These are phyloP conservation scores for Phaseolus lunatus DNA, from an alignment of 306 rosid species.

Conservation along the genomic window DNA sequence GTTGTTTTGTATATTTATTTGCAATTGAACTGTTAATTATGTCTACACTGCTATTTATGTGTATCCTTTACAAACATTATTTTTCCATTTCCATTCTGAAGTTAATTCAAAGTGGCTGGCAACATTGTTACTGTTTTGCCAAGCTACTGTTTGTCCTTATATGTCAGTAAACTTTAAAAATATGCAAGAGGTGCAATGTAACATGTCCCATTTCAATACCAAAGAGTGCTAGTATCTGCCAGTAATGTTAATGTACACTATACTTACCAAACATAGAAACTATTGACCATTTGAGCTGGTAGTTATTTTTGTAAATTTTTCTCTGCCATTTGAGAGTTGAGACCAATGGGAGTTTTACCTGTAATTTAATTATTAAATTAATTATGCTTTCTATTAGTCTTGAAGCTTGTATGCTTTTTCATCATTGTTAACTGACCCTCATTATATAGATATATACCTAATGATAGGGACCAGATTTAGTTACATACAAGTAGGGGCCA, in stretches of 20 bases:
- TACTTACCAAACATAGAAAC: not conserved
- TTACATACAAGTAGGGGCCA: too few species aligned
- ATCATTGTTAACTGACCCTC: not conserved
- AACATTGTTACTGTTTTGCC: constrained; percentile 26
- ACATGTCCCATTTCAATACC: constrained; percentile 10
- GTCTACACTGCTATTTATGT: not conserved
- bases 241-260: not conserved
- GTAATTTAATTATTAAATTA: not conserved
- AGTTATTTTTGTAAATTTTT: not conserved
- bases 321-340: not conserved
- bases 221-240: not conserved
- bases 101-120: constrained; percentile 22
- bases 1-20: constrained; percentile 20
- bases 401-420: not conserved
- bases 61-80: not conserved
- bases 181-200: constrained; percentile 24
- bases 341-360: not conserved
- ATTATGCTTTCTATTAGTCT: not conserved
- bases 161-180: not conserved
- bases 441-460: not conserved
- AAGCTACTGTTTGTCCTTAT: constrained; percentile 20
- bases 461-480: too few species aligned
- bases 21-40: constrained; percentile 18
- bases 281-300: not conserved
- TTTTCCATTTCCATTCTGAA: constrained; percentile 31